A percentile compares a stretch with the other conserved stretches of the same genome.
phyloP scores from a whole-genome alignment of 805 yeast genomes.

The Candida namnaoensis region DNA sequence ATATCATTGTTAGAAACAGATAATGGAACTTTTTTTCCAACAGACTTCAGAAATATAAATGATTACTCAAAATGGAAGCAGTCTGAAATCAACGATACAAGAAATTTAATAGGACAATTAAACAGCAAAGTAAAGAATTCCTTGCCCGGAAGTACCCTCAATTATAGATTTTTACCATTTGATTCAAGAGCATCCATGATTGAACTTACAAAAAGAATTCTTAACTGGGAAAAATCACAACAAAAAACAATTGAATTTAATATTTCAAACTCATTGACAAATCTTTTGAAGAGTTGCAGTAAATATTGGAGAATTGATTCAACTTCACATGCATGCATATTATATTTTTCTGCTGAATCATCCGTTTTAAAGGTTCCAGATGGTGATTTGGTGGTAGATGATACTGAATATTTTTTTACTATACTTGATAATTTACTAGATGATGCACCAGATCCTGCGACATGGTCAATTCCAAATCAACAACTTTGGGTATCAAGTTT shows the following conservation, averaged over 20 bases:
- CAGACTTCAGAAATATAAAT: constrained; percentile 26
- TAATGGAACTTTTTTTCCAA: constrained; percentile 19
- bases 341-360: constrained; percentile 41
- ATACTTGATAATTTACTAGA: constrained; percentile 17
- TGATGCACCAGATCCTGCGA: constrained; percentile 14
- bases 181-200: constrained; percentile 31
- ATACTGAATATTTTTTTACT: constrained; percentile 25
- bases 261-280: constrained; percentile 21
- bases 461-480: constrained; percentile 39
- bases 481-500: constrained; percentile 41
- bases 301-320: constrained; percentile 51
- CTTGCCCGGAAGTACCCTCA: not conserved
- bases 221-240: constrained; percentile 26
- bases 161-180: constrained; percentile 27
- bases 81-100: constrained; percentile 23
- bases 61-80: constrained; percentile 34
- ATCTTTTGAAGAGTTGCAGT: constrained; percentile 35
- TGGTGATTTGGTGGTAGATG: constrained; percentile 20
- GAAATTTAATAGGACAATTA: constrained; percentile 18
- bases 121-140: not conserved
- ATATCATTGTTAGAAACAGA: constrained; percentile 11
- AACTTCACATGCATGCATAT: constrained; percentile 37
- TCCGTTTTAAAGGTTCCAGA: constrained; percentile 19
- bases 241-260: constrained; percentile 27
- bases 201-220: constrained; percentile 31